phyloP scores from a whole-genome alignment of 2,329 filamentous ascomycete species.

The Tolypocladium inflatum region DNA sequence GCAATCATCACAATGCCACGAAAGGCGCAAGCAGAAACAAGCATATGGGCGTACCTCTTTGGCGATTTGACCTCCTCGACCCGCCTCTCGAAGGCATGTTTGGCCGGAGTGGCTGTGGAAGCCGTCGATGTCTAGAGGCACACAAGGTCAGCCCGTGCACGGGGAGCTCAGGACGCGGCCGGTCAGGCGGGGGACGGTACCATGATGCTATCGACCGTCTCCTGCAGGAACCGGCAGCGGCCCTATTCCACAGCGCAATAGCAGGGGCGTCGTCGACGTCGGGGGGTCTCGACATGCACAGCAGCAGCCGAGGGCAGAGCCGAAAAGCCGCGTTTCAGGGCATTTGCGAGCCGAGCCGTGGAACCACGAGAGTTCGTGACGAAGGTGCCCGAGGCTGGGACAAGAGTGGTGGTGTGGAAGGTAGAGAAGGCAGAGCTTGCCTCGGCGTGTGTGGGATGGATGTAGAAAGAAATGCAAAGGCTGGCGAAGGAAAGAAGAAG shows the following conservation, averaged over 20 bases:
- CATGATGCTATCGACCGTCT: slow-evolving; percentile 6
- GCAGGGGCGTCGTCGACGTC: neutral
- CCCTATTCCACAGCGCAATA: slow-evolving; percentile 5
- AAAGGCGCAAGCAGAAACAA: neutral
- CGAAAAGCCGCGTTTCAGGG: slow-evolving; percentile 7
- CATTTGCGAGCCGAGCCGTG: slow-evolving; percentile 9
- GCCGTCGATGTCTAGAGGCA: slow-evolving; percentile 54
- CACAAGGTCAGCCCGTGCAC: neutral
- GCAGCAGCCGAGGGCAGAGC: slow-evolving; percentile 7
- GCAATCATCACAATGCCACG: slow-evolving; percentile 60
- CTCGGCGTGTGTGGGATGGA: neutral
- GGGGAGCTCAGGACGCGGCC: neutral
- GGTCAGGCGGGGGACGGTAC: slow-evolving; percentile 3
- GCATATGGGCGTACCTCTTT: slow-evolving; percentile 63
- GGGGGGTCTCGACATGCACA: slow-evolving; percentile 5
- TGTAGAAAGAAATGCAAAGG: neutral
- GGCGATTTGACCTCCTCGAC: slow-evolving; percentile 77
- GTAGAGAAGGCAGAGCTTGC: neutral
- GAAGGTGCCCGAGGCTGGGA: neutral
- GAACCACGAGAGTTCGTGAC: slow-evolving; percentile 1
- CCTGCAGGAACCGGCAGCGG: slow-evolving; percentile 3
- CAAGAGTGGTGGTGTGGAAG: neutral
- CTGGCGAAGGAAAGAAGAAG: neutral
- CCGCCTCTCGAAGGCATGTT: slow-evolving; percentile 69
- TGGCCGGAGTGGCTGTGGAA: slow-evolving; percentile 61